Percentiles rank a stretch among this genome's conserved stretches.
Conservation (phyloP, 495 filamentous ascomycete genomes). For the Talaromyces borbonicus region DNA sequence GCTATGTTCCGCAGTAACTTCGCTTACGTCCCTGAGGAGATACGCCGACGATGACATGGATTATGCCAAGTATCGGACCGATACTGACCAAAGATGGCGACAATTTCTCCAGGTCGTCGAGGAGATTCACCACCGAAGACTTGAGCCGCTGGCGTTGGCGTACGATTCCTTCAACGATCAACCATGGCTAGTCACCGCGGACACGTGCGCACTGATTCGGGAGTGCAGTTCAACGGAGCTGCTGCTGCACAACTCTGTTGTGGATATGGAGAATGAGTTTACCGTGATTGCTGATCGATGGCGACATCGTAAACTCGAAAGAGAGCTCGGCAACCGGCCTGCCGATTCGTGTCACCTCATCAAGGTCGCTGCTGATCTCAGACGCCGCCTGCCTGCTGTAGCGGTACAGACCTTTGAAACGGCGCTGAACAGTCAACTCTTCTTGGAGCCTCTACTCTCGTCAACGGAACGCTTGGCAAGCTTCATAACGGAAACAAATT, state of each 20-base stretch:
- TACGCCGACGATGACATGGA: constrained; percentile 56
- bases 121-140: constrained; percentile 77
- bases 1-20: constrained; percentile 59
- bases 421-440: constrained; percentile 58
- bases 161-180: constrained; percentile 60
- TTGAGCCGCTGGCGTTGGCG: constrained; percentile 65
- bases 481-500: constrained; percentile 62
- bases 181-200: constrained; percentile 74
- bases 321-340: constrained; percentile 28
- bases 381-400: constrained; percentile 46
- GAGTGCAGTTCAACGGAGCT: constrained; percentile 70
- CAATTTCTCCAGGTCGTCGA: constrained; percentile 75
- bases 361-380: constrained; percentile 49
- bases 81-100: constrained; percentile 77
- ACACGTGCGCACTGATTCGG: constrained; percentile 66
- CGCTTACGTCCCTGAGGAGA: constrained; percentile 50
- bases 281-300: constrained; percentile 33
- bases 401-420: constrained; percentile 50
- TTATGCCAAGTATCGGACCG: constrained; percentile 56
- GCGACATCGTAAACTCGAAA: constrained; percentile 31
- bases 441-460: constrained; percentile 53
- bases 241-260: constrained; percentile 37
- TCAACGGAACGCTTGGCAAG: constrained; percentile 57
- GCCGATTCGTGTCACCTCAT: constrained; percentile 40
- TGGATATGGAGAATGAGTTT: constrained; percentile 22